Evolutionary conservation across 257 asterid species (phyloP).

Genomic region (Solanum habrochaites): DNA sequence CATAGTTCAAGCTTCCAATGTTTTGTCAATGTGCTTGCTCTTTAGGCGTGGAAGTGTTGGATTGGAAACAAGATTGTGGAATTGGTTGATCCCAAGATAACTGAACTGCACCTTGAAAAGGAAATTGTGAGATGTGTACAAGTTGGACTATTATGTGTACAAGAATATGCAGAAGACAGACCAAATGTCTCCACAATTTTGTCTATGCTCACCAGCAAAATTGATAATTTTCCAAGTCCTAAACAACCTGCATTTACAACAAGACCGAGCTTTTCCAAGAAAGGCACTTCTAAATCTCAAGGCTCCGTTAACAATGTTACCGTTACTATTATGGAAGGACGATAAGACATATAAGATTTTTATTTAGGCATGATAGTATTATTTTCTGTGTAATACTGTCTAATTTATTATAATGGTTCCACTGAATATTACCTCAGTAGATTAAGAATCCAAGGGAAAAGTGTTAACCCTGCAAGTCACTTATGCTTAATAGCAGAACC

Average conservation of each 20-base stretch:
- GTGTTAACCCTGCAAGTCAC: background rate
- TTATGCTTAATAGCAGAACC: background rate
- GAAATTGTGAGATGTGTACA: slow-evolving; percentile 48
- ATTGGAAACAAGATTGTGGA: background rate
- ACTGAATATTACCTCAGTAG: background rate
- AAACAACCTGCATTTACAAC: slow-evolving; percentile 24
- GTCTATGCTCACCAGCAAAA: slow-evolving; percentile 47
- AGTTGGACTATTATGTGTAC: slow-evolving; percentile 56
- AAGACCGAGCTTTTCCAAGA: slow-evolving; percentile 4
- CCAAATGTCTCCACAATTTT: slow-evolving; percentile 38
- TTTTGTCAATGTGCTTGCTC: background rate
- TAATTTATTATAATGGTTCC: background rate
- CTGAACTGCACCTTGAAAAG: background rate
- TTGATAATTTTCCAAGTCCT: slow-evolving; percentile 34
- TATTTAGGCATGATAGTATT: background rate
- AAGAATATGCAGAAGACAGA: slow-evolving; percentile 47
- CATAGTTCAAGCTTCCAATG: background rate
- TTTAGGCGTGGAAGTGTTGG: slow-evolving; percentile 14
- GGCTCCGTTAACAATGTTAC: slow-evolving; percentile 29
- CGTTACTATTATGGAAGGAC: slow-evolving; percentile 27
- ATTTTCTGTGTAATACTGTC: background rate
- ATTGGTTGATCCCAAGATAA: background rate
- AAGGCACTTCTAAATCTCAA: slow-evolving; percentile 18
- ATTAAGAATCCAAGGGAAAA: background rate
- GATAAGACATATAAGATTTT: slow-evolving; percentile 4